Evolutionary conservation across 2,329 filamentous ascomycete species (phyloP).

Genomic region (Escovopsis sp.): DNA sequence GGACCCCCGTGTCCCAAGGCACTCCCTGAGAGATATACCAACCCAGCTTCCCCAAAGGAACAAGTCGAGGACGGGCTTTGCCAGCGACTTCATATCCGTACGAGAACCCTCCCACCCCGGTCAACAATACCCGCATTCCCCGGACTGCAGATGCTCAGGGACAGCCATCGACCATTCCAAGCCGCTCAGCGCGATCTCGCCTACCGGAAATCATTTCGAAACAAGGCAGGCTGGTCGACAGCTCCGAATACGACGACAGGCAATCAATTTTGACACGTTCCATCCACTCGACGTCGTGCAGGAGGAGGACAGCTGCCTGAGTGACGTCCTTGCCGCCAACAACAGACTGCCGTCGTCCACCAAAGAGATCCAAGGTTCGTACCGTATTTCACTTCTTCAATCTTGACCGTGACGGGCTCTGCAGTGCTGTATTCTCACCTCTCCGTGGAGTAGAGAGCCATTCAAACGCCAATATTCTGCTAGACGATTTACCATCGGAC

Average conservation of each 20-base stretch:
- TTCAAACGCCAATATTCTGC: not conserved
- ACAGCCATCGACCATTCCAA: constrained; percentile 2
- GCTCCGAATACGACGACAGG: constrained; percentile 15
- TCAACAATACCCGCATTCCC: constrained; percentile 5
- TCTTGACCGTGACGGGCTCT: not conserved
- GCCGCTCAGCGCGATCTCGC: constrained; percentile 4
- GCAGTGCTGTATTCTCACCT: not conserved
- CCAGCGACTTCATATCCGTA: constrained; percentile 7
- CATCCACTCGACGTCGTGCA: constrained; percentile 19
- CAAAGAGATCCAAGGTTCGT: constrained; percentile 4
- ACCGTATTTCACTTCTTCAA: not conserved
- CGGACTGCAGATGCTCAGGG: constrained; percentile 2
- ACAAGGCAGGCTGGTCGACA: constrained; percentile 8
- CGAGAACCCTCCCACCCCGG: constrained; percentile 7
- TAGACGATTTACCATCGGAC: constrained; percentile 12
- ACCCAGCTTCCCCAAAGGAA: constrained; percentile 12
- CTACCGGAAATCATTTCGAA: constrained; percentile 6
- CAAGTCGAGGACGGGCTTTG: constrained; percentile 3
- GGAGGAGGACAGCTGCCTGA: constrained; percentile 12
- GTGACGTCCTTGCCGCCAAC: constrained; percentile 1
- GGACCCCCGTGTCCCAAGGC: constrained; percentile 5
- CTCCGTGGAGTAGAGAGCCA: constrained; percentile 2
- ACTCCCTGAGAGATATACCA: constrained; percentile 15
- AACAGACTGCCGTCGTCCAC: not conserved
- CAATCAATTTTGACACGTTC: constrained; percentile 18